These are phyloP conservation scores for Aspergillus heteromorphus DNA, from an alignment of 495 filamentous ascomycete genomes.

Conservation along the genomic window DNA sequence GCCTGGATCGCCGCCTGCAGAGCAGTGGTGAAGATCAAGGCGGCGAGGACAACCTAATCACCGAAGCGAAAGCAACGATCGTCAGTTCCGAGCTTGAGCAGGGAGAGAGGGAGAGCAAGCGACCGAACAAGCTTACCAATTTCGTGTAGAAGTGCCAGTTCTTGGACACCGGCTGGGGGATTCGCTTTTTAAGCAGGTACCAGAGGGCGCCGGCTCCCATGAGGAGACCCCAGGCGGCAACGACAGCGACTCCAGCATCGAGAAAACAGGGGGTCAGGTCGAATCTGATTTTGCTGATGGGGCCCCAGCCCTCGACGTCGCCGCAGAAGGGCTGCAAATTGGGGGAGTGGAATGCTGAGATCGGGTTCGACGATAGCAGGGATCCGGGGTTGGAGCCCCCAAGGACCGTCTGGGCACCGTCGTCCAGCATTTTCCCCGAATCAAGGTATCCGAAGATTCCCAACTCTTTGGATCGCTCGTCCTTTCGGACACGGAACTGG, in stretches of 20 bases:
- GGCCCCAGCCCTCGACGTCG: conserved; percentile 92
- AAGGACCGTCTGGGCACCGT: conserved; percentile 39
- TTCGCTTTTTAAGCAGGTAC: conserved; percentile 64
- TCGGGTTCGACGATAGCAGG: conserved; percentile 24
- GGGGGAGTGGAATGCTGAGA: conserved; percentile 25
- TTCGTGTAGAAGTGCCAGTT: conserved; percentile 97
- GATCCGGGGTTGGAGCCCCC: conserved; percentile 28
- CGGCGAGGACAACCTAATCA: conserved; percentile 63
- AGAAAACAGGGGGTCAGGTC: conserved; percentile 97
- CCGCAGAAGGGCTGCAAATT: conserved; percentile 68
- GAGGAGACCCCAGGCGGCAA: conserved; percentile 72
- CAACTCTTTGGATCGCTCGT: conserved; percentile 6
- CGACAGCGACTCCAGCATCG: conserved; percentile 72
- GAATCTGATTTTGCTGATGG: conserved; percentile 72
- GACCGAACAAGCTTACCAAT: conserved; percentile 61
- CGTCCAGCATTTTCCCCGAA: conserved; percentile 39
- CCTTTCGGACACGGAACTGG: conserved; percentile 6
- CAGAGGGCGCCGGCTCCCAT: conserved; percentile 69
- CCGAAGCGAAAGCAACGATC: neutral
- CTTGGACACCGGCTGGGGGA: conserved; percentile 60
- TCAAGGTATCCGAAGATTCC: conserved; percentile 12
- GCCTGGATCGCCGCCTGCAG: conserved; percentile 77
- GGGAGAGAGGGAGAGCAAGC: neutral
- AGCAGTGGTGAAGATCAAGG: conserved; percentile 60
- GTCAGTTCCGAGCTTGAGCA: conserved; percentile 20